Evolutionary conservation across 345 rosid genomes (phyloP).

Genomic region (Bruguiera parviflora): DNA sequence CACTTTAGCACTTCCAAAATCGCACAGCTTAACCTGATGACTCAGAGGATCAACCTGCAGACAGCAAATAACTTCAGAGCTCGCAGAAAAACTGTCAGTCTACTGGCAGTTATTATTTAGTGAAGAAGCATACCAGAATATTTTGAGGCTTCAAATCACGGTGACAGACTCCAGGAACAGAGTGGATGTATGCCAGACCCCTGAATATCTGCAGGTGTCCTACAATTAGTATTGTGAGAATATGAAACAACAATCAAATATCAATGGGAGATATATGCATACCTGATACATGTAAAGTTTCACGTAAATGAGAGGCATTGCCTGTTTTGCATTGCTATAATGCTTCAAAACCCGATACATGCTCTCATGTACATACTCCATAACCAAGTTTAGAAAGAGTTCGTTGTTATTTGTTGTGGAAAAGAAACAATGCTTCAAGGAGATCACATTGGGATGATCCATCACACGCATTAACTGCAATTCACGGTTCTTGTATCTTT

Average conservation of each 20-base stretch:
- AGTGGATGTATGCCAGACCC: constrained; percentile 78
- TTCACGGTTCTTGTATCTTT: constrained; percentile 83
- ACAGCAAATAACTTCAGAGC: constrained; percentile 17
- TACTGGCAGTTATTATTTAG: not conserved
- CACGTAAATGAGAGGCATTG: constrained; percentile 81
- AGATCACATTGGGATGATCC: constrained; percentile 84
- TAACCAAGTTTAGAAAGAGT: constrained; percentile 80
- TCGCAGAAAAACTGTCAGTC: not conserved
- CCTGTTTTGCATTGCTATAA: constrained; percentile 68
- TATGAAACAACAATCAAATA: constrained; percentile 6
- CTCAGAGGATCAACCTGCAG: constrained; percentile 89
- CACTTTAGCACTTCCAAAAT: constrained; percentile 93
- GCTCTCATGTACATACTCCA: constrained; percentile 92
- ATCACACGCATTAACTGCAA: constrained; percentile 62
- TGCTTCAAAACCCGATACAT: constrained; percentile 81
- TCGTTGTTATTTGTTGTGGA: constrained; percentile 78
- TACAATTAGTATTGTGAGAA: constrained; percentile 9
- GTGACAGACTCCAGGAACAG: constrained; percentile 81
- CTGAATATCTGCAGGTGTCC: constrained; percentile 54
- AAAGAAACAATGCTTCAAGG: constrained; percentile 87
- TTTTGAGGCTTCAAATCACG: constrained; percentile 92
- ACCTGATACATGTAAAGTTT: constrained; percentile 90
- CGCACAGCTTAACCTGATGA: constrained; percentile 49
- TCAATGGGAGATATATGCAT: not conserved
- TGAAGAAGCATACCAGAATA: constrained; percentile 55